Conservation (phyloP, 805 yeast genomes). For the Starmerella asiatica region DNA sequence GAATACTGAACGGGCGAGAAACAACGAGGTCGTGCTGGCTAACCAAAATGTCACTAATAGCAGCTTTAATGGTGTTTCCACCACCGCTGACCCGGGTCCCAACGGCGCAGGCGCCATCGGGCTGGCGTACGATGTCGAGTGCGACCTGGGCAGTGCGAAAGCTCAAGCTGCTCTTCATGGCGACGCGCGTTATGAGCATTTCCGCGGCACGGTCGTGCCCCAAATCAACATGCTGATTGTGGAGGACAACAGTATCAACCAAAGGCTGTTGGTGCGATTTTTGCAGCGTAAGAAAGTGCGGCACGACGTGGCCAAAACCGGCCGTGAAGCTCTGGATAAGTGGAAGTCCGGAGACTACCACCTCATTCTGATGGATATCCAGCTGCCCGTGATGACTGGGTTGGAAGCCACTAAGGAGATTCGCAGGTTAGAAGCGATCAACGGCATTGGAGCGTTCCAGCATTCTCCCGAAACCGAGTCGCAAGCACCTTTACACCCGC, state of each 20-base stretch:
- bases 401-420: slow-evolving; percentile 89
- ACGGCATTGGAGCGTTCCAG: slow-evolving; percentile 54
- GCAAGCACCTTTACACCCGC: slow-evolving; percentile 4
- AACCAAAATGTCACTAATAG: no score
- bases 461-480: slow-evolving; percentile 28
- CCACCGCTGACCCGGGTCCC: neutral
- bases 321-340: slow-evolving; percentile 85
- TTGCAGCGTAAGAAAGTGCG: slow-evolving; percentile 73
- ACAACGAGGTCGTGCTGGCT: no score
- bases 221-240: slow-evolving; percentile 84
- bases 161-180: slow-evolving; percentile 10
- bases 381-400: slow-evolving; percentile 90
- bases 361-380: slow-evolving; percentile 91
- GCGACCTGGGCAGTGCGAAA: neutral
- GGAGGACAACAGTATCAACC: slow-evolving; percentile 91
- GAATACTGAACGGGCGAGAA: no score
- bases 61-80: no score
- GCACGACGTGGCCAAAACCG: slow-evolving; percentile 79
- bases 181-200: slow-evolving; percentile 3
- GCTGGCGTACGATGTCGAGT: neutral
- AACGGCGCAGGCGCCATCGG: neutral
- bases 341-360: slow-evolving; percentile 95
- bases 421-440: slow-evolving; percentile 64
- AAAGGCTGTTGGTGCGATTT: slow-evolving; percentile 79
- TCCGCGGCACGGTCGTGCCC: slow-evolving; percentile 45